Evolutionary conservation across 1,139 yeast species (phyloP), one percentile per base, ranked within the genome.

Genomic region (Pichia sp.): DNA sequence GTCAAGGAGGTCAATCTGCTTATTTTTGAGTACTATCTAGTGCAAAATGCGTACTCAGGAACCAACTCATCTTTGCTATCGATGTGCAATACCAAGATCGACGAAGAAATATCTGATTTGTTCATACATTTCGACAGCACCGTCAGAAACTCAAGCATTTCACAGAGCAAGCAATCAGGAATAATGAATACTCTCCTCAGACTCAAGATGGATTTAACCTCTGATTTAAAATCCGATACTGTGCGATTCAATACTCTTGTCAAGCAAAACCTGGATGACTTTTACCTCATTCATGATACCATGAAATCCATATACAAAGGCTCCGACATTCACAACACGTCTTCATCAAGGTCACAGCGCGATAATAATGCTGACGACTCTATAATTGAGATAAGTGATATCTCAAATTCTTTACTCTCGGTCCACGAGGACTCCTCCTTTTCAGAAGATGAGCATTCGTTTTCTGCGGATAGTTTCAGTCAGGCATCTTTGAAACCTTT

Each of bases 261-360:
- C 22, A 42, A 34, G 12, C 49, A 52, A 22, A 53, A 52, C 28
- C 26, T 54, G 11, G 45, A 51, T 13, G 56, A 53, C 21, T 54
- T 54, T 31, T 39, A 47, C 22, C 29, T 49, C 12, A 49, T 53
- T 13, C 51, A 50, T 33, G 49, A 48, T 23, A 41, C 55, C 2
- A 39, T 51, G 35, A 49, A 48, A 20, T 41, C 50, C 9, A 34
- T 33, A 26, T 37, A 22, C 23, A 30, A 22, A 22, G 39, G 37
- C 27, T 11, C 32, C 4, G 10, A 26, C 2, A 14, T 6, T n/a
- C 12, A 23, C 15, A 7, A 13, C 5, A 16, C 12, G n/a, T n/a
- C 3, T 6, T n/a, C n/a, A n/a, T n/a, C n/a, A n/a, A n/a, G n/a
- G n/a, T n/a, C n/a, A n/a, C n/a, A n/a, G n/a, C n/a, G n/a, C n/a